phyloP scores from a whole-genome alignment of 2,329 filamentous ascomycete species.

The Colletotrichum filicis region DNA sequence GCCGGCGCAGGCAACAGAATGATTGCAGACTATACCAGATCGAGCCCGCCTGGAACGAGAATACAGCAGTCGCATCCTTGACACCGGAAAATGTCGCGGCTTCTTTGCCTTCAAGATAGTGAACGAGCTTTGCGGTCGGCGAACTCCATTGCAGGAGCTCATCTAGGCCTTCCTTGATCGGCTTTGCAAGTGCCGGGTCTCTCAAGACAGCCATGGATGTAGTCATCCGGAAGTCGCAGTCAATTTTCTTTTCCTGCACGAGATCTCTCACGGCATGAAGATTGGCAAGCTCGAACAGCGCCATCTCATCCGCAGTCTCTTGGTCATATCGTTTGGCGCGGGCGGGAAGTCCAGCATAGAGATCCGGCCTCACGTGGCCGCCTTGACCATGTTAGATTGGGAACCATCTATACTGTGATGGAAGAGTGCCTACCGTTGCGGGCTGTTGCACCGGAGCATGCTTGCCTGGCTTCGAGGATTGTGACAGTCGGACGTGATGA shows the following conservation, averaged over 20 bases:
- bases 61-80: constrained; percentile 47
- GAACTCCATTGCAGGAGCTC: constrained; percentile 12
- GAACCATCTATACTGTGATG: too few species aligned
- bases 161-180: constrained; percentile 39
- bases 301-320: constrained; percentile 39
- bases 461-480: constrained; percentile 34
- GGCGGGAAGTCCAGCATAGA: constrained; percentile 18
- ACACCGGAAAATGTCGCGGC: constrained; percentile 49
- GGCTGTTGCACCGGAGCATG: constrained; percentile 32
- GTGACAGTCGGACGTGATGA: constrained; percentile 7
- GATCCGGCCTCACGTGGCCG: constrained; percentile 32
- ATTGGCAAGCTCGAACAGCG: constrained; percentile 36
- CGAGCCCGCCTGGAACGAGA: constrained; percentile 44
- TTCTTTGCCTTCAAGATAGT: constrained; percentile 31
- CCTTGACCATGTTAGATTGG: neutral
- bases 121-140: constrained; percentile 25
- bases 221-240: constrained; percentile 33
- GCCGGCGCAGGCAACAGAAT: neutral
- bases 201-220: constrained; percentile 26
- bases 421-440: constrained; percentile 24
- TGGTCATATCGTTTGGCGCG: constrained; percentile 34
- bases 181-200: neutral
- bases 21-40: constrained; percentile 47
- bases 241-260: constrained; percentile 19
- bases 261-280: constrained; percentile 32